Percentiles rank a stretch among this genome's conserved stretches.
These are phyloP conservation scores for Irineochytrium annulatum DNA, from an alignment of 192 early-diverging fungal species.

Conservation along the genomic window DNA sequence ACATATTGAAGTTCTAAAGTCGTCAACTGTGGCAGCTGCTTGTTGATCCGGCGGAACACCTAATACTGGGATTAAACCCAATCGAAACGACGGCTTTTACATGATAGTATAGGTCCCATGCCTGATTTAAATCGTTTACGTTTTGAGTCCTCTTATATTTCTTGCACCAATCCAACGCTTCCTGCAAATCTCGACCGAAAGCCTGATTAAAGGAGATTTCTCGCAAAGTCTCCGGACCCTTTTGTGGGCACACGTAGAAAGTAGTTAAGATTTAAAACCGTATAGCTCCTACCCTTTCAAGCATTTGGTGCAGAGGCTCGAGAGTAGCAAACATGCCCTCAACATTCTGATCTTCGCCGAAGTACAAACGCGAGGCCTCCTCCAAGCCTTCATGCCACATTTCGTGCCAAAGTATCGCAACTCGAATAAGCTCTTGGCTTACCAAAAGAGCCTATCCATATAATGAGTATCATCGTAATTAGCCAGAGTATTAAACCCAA, in stretches of 20 bases:
- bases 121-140: constrained; percentile 81
- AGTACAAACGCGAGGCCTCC: constrained; percentile 78
- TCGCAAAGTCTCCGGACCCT: constrained; percentile 81
- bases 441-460: constrained; percentile 78
- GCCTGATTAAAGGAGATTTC: constrained; percentile 90
- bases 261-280: constrained; percentile 8
- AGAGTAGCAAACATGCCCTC: constrained; percentile 87
- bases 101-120: constrained; percentile 89
- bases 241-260: background rate
- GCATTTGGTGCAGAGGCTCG: constrained; percentile 80
- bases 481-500: too few species aligned
- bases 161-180: constrained; percentile 80
- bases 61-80: constrained; percentile 6
- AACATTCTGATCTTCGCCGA: constrained; percentile 66
- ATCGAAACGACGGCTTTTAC: too few species aligned
- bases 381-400: constrained; percentile 96
- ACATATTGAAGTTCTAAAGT: constrained; percentile 85
- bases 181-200: constrained; percentile 79
- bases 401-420: constrained; percentile 93
- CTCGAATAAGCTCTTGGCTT: constrained; percentile 93
- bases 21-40: constrained; percentile 76
- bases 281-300: constrained; percentile 55
- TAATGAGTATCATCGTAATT: constrained; percentile 4
- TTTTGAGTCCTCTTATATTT: constrained; percentile 73
- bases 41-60: constrained; percentile 72